Evolutionary conservation across 2,329 filamentous ascomycete genomes (phyloP), one percentile per base, ranked within the genome.

Genomic region (Sporothrix globosa): DNA sequence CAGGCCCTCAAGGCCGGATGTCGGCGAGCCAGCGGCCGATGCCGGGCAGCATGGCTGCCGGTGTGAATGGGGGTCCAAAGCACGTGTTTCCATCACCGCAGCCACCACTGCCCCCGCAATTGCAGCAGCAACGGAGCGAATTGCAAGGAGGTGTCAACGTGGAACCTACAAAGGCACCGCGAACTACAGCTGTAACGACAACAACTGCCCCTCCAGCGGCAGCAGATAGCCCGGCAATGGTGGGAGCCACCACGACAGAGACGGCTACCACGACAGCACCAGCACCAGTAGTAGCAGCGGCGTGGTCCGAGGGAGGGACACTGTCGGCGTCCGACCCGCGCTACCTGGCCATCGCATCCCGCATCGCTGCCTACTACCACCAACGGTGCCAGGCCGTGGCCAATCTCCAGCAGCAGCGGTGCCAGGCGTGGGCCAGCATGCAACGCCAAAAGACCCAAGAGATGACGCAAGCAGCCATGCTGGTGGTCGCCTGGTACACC

Each of bases 401-500:
- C 73, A 81, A 81, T 75, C 82, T 79, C 72, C 83, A 84, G 75
- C 82, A 83, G 72, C 82, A 83, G 76, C 77, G 80, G 58, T 84
- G 82, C 74, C 82, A 83, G 77, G 80, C 80, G 7, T 84, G 82
- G 83, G 82, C 82, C 69, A 80, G 77, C 73, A 77, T 81, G 75
- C 82, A 84, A 75, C 79, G 81, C 54, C 81, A 83, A 73, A 81
- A 82, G 74, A 83, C 81, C 73, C 82, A 83, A 75, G 82, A 84
- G 72, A 82, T 82, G 79, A 83, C 81, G 77, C 82, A 83, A 73
- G 82, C 82, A 0, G 81, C 83, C 70, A 84, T 83, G 80, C 75
- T 84, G 27, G 81, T 84, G 4, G 82, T 84, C 44, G 83, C 83
- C 14, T 84, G 83, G 83, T 84, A 84, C 73, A 80, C 83, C 56